Percentiles rank a stretch among this genome's conserved stretches.
Conservation (phyloP, 1,139 yeast genomes). For the Hemisphaericaspora xylofermentans region DNA sequence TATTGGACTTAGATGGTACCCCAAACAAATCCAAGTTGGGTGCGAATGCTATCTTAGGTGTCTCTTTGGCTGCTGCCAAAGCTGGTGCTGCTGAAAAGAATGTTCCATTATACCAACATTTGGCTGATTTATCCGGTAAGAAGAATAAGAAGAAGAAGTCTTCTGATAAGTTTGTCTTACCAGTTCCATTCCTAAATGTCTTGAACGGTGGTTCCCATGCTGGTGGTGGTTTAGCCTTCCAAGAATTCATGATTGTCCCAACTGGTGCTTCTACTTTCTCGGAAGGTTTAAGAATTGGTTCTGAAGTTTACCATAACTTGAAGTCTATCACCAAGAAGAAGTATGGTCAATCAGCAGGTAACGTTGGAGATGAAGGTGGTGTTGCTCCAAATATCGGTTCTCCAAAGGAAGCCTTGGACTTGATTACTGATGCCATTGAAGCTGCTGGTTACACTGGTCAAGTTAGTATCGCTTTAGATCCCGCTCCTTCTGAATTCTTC, state of each 20-base stretch:
- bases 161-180: slow-evolving; percentile 71
- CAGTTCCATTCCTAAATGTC: slow-evolving; percentile 97
- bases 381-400: slow-evolving; percentile 95
- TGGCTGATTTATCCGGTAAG: slow-evolving; percentile 68
- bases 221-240: slow-evolving; percentile 97
- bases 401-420: slow-evolving; percentile 93
- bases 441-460: slow-evolving; percentile 91
- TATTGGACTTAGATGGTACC: slow-evolving; percentile 81
- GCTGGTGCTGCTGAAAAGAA: slow-evolving; percentile 93
- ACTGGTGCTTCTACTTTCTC: slow-evolving; percentile 81
- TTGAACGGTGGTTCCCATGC: slow-evolving; percentile 99
- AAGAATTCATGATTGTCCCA: slow-evolving; percentile 98
- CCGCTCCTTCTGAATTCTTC: slow-evolving; percentile 96
- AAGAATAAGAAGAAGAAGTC: no score
- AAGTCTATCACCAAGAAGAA: slow-evolving; percentile 86
- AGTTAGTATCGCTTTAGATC: slow-evolving; percentile 88
- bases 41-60: slow-evolving; percentile 95
- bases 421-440: slow-evolving; percentile 82
- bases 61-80: slow-evolving; percentile 87
- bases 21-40: slow-evolving; percentile 92
- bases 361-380: slow-evolving; percentile 99
- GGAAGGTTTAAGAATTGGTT: slow-evolving; percentile 92
- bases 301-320: slow-evolving; percentile 95
- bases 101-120: slow-evolving; percentile 84
- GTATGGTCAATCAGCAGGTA: slow-evolving; percentile 97